A percentile compares a stretch with the other conserved stretches of the same genome.
phyloP scores from a whole-genome alignment of 2,329 filamentous ascomycete genomes.

The Apiospora koreana region DNA sequence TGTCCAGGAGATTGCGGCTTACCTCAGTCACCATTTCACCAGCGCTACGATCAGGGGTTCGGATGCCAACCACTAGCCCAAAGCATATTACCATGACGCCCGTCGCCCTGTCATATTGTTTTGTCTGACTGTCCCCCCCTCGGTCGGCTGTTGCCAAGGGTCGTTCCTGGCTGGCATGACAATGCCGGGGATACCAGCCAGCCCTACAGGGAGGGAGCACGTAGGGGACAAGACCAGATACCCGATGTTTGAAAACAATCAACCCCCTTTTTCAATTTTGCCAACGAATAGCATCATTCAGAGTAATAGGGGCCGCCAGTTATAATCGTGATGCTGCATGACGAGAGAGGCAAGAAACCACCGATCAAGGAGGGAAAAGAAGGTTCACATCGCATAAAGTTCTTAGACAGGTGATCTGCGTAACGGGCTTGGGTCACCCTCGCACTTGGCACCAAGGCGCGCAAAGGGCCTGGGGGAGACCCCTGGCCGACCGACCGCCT shows the following conservation, averaged over 20 bases:
- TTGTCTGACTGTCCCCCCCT: neutral
- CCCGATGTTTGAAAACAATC: neutral
- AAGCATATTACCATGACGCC: neutral
- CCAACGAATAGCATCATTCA: neutral
- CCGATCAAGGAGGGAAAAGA: neutral
- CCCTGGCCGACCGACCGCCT: neutral
- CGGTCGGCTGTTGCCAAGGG: neutral
- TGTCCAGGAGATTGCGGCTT: neutral
- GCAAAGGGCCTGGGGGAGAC: too few species aligned
- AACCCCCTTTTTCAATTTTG: neutral
- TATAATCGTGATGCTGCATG: neutral
- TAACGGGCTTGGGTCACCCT: neutral
- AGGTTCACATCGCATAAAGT: constrained; percentile 9
- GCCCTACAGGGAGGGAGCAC: neutral
- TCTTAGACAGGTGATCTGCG: constrained; percentile 2
- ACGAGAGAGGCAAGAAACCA: neutral
- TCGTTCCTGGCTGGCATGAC: neutral
- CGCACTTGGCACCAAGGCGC: too few species aligned
- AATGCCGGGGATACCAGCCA: neutral
- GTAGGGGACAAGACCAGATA: neutral
- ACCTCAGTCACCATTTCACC: neutral
- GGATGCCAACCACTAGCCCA: neutral
- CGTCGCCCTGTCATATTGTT: neutral
- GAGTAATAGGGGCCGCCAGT: neutral
- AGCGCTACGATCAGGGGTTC: neutral